Percentiles rank a stretch among this genome's conserved stretches.
phyloP scores from a whole-genome alignment of 495 filamentous ascomycete genomes.

The Aspergillus cavernicola region DNA sequence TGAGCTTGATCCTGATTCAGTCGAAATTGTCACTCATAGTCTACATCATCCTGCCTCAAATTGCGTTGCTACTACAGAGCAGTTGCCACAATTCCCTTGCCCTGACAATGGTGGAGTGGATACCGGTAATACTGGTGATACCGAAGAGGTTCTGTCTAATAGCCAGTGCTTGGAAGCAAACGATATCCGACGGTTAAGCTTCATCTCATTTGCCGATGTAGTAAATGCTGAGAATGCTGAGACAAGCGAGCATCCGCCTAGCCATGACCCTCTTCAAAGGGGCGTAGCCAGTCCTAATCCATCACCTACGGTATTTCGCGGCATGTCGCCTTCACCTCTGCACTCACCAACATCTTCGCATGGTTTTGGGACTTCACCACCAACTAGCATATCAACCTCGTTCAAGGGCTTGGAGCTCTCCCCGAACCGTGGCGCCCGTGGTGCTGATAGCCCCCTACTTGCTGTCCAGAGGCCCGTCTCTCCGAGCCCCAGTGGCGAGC shows the following conservation, averaged over 20 bases:
- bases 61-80: background rate
- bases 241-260: background rate
- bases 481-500: conserved; percentile 5
- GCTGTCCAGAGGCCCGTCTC: conserved; percentile 2
- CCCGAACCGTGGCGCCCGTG: background rate
- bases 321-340: conserved; percentile 8
- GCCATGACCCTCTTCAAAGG: background rate
- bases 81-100: background rate
- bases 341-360: conserved; percentile 9
- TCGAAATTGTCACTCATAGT: conserved; percentile 12
- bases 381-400: conserved; percentile 12
- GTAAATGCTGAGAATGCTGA: conserved; percentile 14
- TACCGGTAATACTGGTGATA: background rate
- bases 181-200: conserved; percentile 10
- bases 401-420: conserved; percentile 12
- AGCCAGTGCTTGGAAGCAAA: background rate
- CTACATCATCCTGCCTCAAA: conserved; percentile 3
- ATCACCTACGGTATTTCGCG: background rate
- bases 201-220: conserved; percentile 14
- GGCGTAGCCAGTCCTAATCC: background rate
- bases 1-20: conserved; percentile 8
- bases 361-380: conserved; percentile 11
- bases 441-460: conserved; percentile 10
- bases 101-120: background rate
- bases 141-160: background rate